Evolutionary conservation across 805 yeast species (phyloP).

Genomic region (Lipomyces lipofer): DNA sequence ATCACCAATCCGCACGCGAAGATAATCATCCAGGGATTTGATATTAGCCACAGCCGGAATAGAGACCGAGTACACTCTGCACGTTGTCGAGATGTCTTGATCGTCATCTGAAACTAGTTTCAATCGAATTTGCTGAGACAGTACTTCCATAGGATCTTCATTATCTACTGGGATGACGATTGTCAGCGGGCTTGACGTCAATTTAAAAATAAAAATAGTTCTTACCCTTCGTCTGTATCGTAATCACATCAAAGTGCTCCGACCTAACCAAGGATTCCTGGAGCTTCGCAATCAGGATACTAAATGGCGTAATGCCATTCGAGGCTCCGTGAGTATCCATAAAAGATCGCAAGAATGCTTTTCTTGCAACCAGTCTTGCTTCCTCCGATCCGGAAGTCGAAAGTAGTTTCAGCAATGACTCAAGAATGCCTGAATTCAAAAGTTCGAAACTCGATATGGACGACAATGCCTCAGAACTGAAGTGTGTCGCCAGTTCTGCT

Average conservation of each 20-base stretch:
- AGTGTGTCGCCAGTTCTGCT: slow-evolving; percentile 41
- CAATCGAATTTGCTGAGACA: slow-evolving; percentile 71
- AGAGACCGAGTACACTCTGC: slow-evolving; percentile 41
- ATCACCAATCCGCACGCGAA: slow-evolving; percentile 42
- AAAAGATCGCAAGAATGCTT: slow-evolving; percentile 47
- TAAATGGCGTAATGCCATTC: slow-evolving; percentile 42
- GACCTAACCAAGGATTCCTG: slow-evolving; percentile 74
- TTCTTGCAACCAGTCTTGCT: slow-evolving; percentile 22
- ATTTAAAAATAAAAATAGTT: not conserved
- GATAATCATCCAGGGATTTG: slow-evolving; percentile 47
- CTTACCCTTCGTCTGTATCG: slow-evolving; percentile 44
- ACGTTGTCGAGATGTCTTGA: slow-evolving; percentile 25
- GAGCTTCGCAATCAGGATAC: slow-evolving; percentile 54
- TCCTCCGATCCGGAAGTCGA: slow-evolving; percentile 14
- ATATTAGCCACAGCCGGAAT: slow-evolving; percentile 59
- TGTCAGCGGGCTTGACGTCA: slow-evolving; percentile 7
- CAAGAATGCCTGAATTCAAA: slow-evolving; percentile 64
- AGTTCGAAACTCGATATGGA: slow-evolving; percentile 72
- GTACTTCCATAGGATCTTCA: slow-evolving; percentile 35
- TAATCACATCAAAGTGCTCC: slow-evolving; percentile 67
- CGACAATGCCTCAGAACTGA: slow-evolving; percentile 20
- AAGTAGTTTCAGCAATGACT: slow-evolving; percentile 41
- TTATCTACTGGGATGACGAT: slow-evolving; percentile 12
- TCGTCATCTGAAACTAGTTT: slow-evolving; percentile 49
- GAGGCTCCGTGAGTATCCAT: slow-evolving; percentile 16